Conservation (phyloP, 345 rosid genomes). For the Syzygium aqueum region DNA sequence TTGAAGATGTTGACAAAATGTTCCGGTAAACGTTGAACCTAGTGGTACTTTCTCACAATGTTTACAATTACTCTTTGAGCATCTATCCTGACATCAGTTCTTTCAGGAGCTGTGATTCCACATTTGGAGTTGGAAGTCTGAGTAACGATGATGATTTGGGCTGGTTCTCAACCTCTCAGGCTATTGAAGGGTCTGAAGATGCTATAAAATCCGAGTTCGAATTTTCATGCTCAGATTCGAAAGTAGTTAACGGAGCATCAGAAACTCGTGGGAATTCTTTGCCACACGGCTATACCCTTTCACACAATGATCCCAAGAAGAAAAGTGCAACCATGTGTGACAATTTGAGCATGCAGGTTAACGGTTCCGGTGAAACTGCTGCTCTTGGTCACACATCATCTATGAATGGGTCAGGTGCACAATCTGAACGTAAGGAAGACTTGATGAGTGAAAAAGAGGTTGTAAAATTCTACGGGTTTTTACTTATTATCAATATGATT, state of each 20-base stretch:
- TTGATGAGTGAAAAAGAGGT: slow-evolving; percentile 38
- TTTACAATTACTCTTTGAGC: background rate
- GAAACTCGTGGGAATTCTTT: slow-evolving; percentile 27
- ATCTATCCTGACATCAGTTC: background rate
- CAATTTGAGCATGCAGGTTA: slow-evolving; percentile 20
- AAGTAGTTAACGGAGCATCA: slow-evolving; percentile 15
- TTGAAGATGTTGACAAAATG: slow-evolving; percentile 91
- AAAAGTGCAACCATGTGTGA: slow-evolving; percentile 19
- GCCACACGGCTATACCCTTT: slow-evolving; percentile 23
- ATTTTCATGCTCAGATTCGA: slow-evolving; percentile 18
- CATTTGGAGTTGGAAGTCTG: slow-evolving; percentile 62
- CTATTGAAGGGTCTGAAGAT: slow-evolving; percentile 42
- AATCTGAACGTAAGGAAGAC: slow-evolving; percentile 32
- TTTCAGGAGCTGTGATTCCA: slow-evolving; percentile 75
- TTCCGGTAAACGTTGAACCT: slow-evolving; percentile 41
- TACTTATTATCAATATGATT: background rate
- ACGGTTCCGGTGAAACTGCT: slow-evolving; percentile 12
- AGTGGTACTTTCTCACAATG: background rate
- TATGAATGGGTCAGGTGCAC: slow-evolving; percentile 17
- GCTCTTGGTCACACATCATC: slow-evolving; percentile 13
- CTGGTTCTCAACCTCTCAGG: slow-evolving; percentile 62
- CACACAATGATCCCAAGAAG: slow-evolving; percentile 20
- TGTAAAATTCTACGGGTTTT: slow-evolving; percentile 5
- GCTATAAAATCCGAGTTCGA: slow-evolving; percentile 33
- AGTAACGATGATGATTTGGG: slow-evolving; percentile 52